Evolutionary conservation across 768 basidiomycete genomes (phyloP).

Genomic region (Nidularia sp.): DNA sequence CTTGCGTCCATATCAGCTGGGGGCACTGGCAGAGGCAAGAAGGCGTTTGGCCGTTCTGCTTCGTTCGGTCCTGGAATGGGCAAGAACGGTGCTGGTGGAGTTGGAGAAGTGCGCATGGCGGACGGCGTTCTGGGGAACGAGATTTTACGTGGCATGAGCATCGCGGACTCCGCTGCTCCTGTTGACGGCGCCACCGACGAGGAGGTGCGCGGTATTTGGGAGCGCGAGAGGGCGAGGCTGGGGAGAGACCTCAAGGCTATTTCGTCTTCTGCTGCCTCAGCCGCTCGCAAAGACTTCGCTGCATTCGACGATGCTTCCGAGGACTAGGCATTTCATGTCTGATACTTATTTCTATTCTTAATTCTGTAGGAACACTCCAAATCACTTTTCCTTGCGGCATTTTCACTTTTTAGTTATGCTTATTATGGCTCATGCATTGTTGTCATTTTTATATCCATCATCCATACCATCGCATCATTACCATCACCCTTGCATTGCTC

Average conservation of each 20-base stretch:
- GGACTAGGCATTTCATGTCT: conserved; percentile 21
- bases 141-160: conserved; percentile 65
- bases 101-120: conserved; percentile 50
- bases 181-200: conserved; percentile 39
- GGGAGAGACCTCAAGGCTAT: conserved; percentile 35
- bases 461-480: not conserved
- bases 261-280: conserved; percentile 7
- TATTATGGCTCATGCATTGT: not conserved
- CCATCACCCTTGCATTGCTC: not conserved
- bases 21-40: conserved; percentile 37
- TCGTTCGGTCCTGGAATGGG: conserved; percentile 47
- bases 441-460: not conserved
- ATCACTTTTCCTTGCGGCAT: conserved; percentile 6
- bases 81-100: conserved; percentile 28
- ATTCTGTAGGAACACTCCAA: not conserved
- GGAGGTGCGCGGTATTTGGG: conserved; percentile 50
- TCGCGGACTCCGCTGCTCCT: conserved; percentile 22
- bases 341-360: not conserved
- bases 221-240: conserved; percentile 43
- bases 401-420: conserved; percentile 3
- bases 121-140: conserved; percentile 67
- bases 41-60: conserved; percentile 49
- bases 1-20: conserved; percentile 29
- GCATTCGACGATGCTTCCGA: conserved; percentile 42
- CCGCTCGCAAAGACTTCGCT: conserved; percentile 11